Evolutionary conservation across 441 rosid species (phyloP), one percentile per base, ranked within the genome.

Genomic region (Populus hybrid): DNA sequence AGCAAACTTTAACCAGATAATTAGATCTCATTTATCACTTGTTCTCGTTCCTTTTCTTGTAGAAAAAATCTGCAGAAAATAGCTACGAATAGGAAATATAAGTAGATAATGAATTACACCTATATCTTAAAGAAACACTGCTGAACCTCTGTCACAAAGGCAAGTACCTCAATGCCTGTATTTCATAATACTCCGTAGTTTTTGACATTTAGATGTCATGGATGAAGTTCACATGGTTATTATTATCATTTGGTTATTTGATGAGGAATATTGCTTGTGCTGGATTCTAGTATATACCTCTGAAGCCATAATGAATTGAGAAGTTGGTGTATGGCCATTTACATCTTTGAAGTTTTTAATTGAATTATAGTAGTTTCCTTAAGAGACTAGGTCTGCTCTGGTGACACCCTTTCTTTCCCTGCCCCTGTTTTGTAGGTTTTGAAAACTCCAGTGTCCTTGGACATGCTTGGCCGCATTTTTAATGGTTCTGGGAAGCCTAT

Each of bases 401-500:
- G 24, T 77, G 38, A 77, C 36, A 73, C 72, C 32, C 5, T 77
- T 21, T 28, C 34, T 12, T 11, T 20, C 46, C 12, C 42, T 18
- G 82, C 7, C 67, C 67, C 72, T 23, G 50, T 81, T 78, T 36
- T 85, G 73, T 82, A 94, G 99, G 99, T 97, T 67, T 75, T 97
- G 85, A 97, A 97, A 81, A 93, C 99, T 34, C 99, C 98, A 16
- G 98, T 97, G 28, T 94, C 99, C 28, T 35, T 88, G 88, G 99
- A 97, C 88, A 97, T 97, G 99, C 98, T 97, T 84, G 99, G 99
- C 14, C 98, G 98, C 79, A 95, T 97, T 42, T 97, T 97, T 73
- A 97, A 97, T 84, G 99, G 99, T 78, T 96, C 99, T 75, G 98
- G 99, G 61, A 97, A 94, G 85, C 98, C 99, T 76, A 97, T 97